Evolutionary conservation across 495 filamentous ascomycete species (phyloP).

Genomic region (Coniosporium apollinis): DNA sequence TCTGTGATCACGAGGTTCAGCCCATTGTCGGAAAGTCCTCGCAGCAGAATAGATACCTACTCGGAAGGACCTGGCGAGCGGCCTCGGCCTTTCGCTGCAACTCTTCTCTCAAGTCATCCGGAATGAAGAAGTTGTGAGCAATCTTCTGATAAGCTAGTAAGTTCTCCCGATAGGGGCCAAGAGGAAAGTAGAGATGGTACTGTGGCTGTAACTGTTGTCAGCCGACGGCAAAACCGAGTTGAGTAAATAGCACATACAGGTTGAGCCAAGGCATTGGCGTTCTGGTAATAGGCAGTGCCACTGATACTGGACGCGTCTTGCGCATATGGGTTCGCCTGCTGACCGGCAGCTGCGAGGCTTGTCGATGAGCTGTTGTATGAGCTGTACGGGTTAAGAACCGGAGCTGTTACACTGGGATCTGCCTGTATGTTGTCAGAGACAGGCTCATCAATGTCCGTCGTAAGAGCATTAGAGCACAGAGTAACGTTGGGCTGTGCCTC

Average conservation of each 20-base stretch:
- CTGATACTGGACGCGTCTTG: conserved; percentile 37
- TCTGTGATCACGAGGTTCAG: conserved; percentile 34
- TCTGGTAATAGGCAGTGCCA: conserved; percentile 37
- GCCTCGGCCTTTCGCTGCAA: conserved; percentile 79
- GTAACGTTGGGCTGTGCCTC: too few species aligned
- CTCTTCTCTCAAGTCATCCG: conserved; percentile 68
- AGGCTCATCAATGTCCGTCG: too few species aligned
- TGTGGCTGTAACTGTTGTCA: conserved; percentile 40
- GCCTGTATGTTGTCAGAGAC: too few species aligned
- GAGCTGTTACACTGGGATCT: too few species aligned
- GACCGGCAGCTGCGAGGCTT: conserved; percentile 32
- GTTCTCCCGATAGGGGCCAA: conserved; percentile 65
- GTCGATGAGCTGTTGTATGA: too few species aligned
- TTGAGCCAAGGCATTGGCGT: conserved; percentile 40
- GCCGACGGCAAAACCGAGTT: conserved; percentile 8
- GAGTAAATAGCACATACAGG: conserved; percentile 36
- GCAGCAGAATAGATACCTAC: conserved; percentile 35
- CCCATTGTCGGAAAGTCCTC: too few species aligned
- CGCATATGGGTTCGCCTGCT: conserved; percentile 50
- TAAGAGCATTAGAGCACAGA: too few species aligned
- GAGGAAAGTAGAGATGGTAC: conserved; percentile 85
- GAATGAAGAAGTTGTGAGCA: conserved; percentile 79
- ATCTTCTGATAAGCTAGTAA: conserved; percentile 66
- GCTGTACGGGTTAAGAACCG: too few species aligned
- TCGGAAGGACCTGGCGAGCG: conserved; percentile 66